Evolutionary conservation across 2,329 filamentous ascomycete species (phyloP).

Genomic region (Neospermospora avenae): DNA sequence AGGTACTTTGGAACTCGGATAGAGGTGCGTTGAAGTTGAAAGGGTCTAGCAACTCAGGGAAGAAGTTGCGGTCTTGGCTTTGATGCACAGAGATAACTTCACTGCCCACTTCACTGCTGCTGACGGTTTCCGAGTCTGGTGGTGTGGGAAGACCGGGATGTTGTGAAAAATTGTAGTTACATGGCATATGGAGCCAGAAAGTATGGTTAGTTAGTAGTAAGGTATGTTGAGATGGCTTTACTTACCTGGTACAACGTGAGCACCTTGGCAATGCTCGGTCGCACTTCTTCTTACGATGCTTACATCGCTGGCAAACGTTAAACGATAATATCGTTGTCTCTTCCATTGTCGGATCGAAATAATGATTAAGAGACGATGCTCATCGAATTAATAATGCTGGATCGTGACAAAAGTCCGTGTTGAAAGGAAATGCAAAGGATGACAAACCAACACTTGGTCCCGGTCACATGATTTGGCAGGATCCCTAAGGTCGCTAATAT

Average conservation of each 20-base stretch:
- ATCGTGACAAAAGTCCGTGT: no score
- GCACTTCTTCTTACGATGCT: constrained; percentile 20
- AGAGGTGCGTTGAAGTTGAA: neutral
- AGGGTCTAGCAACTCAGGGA: neutral
- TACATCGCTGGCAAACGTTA: constrained; percentile 15
- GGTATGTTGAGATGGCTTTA: neutral
- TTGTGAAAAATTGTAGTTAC: neutral
- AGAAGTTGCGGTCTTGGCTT: neutral
- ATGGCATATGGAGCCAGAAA: neutral
- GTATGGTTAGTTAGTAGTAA: neutral
- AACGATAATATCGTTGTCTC: neutral
- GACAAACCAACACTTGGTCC: no score
- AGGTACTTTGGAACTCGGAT: neutral
- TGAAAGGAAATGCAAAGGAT: no score
- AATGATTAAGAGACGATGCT: no score
- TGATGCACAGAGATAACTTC: neutral
- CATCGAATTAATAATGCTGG: no score
- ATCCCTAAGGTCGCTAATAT: no score
- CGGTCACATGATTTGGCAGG: no score
- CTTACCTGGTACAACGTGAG: constrained; percentile 15
- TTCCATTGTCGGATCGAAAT: neutral
- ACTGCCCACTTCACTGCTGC: neutral
- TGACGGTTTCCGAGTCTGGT: neutral
- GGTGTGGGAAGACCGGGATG: neutral
- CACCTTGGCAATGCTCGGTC: constrained; percentile 17